These are phyloP conservation scores for Nannizzia gypsea DNA, from an alignment of 2,329 filamentous ascomycete genomes.

Conservation along the genomic window DNA sequence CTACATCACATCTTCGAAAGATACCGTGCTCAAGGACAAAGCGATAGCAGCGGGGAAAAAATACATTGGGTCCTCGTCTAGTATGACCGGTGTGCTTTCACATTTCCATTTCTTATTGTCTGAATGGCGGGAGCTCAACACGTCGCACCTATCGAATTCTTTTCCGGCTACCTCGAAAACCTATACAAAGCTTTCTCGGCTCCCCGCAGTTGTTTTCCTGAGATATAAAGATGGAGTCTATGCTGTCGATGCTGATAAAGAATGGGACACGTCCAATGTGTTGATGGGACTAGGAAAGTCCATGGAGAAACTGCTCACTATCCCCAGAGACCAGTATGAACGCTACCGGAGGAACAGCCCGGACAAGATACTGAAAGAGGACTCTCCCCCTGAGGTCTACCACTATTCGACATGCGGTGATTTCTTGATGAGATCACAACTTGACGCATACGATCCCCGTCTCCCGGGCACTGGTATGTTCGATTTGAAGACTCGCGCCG, in stretches of 20 bases:
- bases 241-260: conserved; percentile 91
- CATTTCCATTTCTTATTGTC: conserved; percentile 94
- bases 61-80: conserved; percentile 91
- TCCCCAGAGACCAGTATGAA: conserved; percentile 72
- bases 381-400: conserved; percentile 64
- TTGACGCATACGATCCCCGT: conserved; percentile 78
- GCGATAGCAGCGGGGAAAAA: conserved; percentile 57
- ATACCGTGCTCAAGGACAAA: conserved; percentile 56
- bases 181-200: conserved; percentile 61
- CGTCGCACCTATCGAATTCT: conserved; percentile 51
- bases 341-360: conserved; percentile 61
- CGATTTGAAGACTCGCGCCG: conserved; percentile 88
- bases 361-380: conserved; percentile 53
- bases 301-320: conserved; percentile 87
- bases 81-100: conserved; percentile 75
- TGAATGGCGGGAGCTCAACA: conserved; percentile 62
- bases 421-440: conserved; percentile 87
- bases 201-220: conserved; percentile 70
- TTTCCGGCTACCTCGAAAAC: conserved; percentile 51
- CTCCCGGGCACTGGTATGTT: conserved; percentile 89
- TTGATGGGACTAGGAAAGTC: conserved; percentile 88
- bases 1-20: conserved; percentile 86
- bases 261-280: conserved; percentile 73
- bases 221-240: conserved; percentile 75
- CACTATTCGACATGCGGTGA: conserved; percentile 80